Percentiles rank a stretch among this genome's conserved stretches.
Conservation (phyloP, 352 stramenopile genomes). For the Nothophytophthora sp. region DNA sequence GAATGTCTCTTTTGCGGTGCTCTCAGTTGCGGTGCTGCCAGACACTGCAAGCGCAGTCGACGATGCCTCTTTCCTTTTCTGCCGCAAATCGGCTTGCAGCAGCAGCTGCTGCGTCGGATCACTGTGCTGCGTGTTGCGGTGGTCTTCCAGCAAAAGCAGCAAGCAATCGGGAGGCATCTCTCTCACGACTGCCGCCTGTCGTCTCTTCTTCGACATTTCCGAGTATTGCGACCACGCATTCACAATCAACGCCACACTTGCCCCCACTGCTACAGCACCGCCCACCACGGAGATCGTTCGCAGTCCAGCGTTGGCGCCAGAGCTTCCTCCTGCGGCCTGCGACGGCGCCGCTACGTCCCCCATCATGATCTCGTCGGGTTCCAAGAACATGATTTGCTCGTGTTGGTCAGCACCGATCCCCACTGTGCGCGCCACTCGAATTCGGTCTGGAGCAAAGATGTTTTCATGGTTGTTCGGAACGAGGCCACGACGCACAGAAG, state of each 20-base stretch:
- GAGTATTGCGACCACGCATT: slow-evolving; percentile 85
- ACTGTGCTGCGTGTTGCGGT: slow-evolving; percentile 29
- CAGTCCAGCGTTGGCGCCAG: slow-evolving; percentile 29
- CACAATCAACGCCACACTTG: slow-evolving; percentile 75
- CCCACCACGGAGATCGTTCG: slow-evolving; percentile 68
- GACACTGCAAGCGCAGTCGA: slow-evolving; percentile 7
- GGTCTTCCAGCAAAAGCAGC: slow-evolving; percentile 71
- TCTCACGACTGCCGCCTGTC: slow-evolving; percentile 69
- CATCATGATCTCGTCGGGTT: slow-evolving; percentile 71
- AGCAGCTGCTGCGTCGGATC: slow-evolving; percentile 33
- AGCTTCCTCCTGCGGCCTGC: slow-evolving; percentile 20
- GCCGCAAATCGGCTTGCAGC: slow-evolving; percentile 25
- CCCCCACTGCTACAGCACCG: slow-evolving; percentile 76
- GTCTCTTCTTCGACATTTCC: slow-evolving; percentile 58
- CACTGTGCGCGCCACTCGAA: slow-evolving; percentile 65
- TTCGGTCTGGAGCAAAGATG: slow-evolving; percentile 67
- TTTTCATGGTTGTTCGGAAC: slow-evolving; percentile 86
- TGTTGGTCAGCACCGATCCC: slow-evolving; percentile 60
- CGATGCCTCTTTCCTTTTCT: slow-evolving; percentile 27
- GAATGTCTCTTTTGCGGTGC: slow-evolving; percentile 9
- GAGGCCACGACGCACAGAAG: slow-evolving; percentile 40
- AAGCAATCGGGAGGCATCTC: slow-evolving; percentile 77
- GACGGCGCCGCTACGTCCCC: slow-evolving; percentile 48
- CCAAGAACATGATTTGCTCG: slow-evolving; percentile 77
- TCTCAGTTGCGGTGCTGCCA: slow-evolving; percentile 3